phyloP scores from a whole-genome alignment of 176 grass and related monocot species.

The Aegilops sharonensis region DNA sequence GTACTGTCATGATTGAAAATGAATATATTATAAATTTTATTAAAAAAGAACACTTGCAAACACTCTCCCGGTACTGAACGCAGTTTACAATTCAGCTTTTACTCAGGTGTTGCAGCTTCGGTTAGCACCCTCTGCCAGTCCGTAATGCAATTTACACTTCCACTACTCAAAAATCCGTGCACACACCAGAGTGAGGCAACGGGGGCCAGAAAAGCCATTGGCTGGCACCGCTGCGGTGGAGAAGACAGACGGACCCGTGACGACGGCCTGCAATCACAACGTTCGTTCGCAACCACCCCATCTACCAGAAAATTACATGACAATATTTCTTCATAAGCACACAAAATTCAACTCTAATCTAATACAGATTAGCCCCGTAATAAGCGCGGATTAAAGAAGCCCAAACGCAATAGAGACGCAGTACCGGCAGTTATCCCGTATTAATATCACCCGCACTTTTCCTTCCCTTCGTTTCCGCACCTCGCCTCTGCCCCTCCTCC shows the following conservation, averaged over 20 bases:
- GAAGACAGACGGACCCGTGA: conserved; percentile 14
- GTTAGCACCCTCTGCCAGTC: not conserved
- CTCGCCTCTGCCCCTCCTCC: conserved; percentile 12
- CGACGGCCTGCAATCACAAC: conserved; percentile 23
- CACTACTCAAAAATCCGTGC: not conserved
- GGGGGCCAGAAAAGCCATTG: no score
- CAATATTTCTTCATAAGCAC: not conserved
- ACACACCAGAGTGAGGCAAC: no score
- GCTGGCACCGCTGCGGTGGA: not conserved
- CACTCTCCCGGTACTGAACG: not conserved
- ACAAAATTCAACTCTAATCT: conserved; percentile 26
- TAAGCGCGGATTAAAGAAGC: not conserved
- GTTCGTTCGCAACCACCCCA: conserved; percentile 24
- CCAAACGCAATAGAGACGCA: not conserved
- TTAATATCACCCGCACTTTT: conserved; percentile 63
- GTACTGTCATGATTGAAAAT: no score
- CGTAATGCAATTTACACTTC: not conserved
- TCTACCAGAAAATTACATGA: conserved; percentile 19
- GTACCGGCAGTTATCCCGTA: conserved; percentile 31
- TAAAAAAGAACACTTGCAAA: no score
- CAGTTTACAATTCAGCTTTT: not conserved
- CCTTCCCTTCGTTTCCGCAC: not conserved
- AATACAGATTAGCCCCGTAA: not conserved
- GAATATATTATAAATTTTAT: no score
- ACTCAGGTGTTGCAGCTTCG: not conserved